Conservation (phyloP, 1,284 basidiomycete species). For the Leccinum subrobustum region DNA sequence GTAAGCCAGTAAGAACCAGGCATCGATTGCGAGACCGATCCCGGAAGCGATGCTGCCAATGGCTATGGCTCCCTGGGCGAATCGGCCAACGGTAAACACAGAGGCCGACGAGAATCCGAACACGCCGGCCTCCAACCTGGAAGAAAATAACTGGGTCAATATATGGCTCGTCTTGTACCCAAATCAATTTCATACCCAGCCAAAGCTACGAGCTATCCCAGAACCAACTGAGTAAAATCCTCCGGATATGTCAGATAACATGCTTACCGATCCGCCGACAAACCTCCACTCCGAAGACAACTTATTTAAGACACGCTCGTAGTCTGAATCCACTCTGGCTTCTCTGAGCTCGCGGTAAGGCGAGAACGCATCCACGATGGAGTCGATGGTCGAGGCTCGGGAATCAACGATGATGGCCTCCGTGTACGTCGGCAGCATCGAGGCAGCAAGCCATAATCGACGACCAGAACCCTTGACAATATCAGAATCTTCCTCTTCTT, state of each 20-base stretch:
- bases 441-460: conserved; percentile 25
- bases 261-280: conserved; percentile 40
- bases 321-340: conserved; percentile 48
- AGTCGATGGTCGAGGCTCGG: conserved; percentile 37
- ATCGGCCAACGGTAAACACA: conserved; percentile 45
- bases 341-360: conserved; percentile 50
- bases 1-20: conserved; percentile 64
- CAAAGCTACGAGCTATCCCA: conserved; percentile 47
- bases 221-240: background rate
- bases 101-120: conserved; percentile 58
- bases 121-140: conserved; percentile 51
- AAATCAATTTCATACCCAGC: conserved; percentile 40
- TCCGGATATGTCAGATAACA: conserved; percentile 9
- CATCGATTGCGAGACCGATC: conserved; percentile 56
- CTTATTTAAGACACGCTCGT: conserved; percentile 36
- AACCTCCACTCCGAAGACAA: conserved; percentile 54
- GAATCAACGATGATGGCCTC: conserved; percentile 36
- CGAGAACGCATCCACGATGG: conserved; percentile 49
- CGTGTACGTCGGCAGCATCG: conserved; percentile 39
- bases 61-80: conserved; percentile 50
- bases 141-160: background rate
- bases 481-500: conserved; percentile 10
- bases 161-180: background rate
- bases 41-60: conserved; percentile 57
- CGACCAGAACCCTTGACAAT: background rate